A percentile compares a stretch with the other conserved stretches of the same genome.
Evolutionary conservation across 164 flowering plant genomes (phyloP).

Genomic region (Chimonanthus praecox): DNA sequence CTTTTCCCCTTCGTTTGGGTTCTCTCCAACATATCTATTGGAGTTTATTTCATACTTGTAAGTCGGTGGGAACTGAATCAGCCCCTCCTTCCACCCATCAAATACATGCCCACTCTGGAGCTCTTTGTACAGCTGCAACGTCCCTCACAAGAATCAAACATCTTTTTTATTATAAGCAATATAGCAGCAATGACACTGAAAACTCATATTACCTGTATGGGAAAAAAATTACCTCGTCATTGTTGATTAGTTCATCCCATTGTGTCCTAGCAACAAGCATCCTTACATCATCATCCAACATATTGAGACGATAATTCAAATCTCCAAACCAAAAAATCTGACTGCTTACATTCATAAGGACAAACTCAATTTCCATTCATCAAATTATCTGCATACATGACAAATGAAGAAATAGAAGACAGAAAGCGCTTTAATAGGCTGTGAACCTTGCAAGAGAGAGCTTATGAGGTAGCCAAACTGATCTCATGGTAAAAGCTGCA

Average conservation of each 20-base stretch:
- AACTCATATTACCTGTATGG: neutral
- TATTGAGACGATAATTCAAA: conserved; percentile 86
- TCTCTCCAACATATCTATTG: conserved; percentile 75
- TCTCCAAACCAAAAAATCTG: conserved; percentile 98
- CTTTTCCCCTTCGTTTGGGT: conserved; percentile 90
- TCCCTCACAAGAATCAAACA: neutral
- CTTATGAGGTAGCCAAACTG: no score
- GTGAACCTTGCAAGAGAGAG: no score
- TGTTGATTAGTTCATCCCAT: conserved; percentile 73
- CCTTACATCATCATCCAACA: conserved; percentile 72
- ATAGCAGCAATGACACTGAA: neutral
- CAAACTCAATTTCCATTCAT: neutral
- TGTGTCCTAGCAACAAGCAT: conserved; percentile 56
- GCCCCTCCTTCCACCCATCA: conserved; percentile 96
- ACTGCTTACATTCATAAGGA: conserved; percentile 35
- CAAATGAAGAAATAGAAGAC: no score
- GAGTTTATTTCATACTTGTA: conserved; percentile 83
- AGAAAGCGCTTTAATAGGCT: no score
- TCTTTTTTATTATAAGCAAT: neutral
- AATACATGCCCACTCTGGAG: conserved; percentile 73
- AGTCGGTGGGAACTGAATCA: conserved; percentile 85
- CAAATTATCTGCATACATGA: neutral
- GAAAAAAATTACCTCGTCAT: conserved; percentile 60
- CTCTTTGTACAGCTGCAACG: conserved; percentile 68
- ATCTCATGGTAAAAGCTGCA: no score